These are phyloP conservation scores for Tuber aestivum DNA, from an alignment of 495 filamentous ascomycete species.

Conservation along the genomic window DNA sequence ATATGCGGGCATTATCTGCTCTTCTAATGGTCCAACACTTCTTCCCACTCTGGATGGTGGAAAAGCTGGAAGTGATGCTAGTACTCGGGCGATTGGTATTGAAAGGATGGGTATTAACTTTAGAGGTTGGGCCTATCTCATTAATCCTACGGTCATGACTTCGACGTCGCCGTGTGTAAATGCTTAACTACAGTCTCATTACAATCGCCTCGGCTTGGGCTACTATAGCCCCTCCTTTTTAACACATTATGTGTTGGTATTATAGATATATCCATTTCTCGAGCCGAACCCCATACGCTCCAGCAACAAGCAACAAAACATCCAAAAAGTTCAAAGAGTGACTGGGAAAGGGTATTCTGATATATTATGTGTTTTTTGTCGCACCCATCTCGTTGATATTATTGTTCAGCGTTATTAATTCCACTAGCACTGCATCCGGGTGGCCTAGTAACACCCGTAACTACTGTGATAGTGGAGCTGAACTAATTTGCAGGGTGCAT, in stretches of 20 bases:
- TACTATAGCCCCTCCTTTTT: not conserved
- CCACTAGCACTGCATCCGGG: not conserved
- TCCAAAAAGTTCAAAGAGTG: not conserved
- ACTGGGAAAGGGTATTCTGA: not conserved
- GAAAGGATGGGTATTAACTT: not conserved
- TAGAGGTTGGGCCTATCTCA: not conserved
- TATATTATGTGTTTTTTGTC: not conserved
- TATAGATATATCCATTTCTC: not conserved
- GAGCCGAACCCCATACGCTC: not conserved
- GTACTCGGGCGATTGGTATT: not conserved
- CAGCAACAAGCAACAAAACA: not conserved
- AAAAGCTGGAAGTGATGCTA: not conserved
- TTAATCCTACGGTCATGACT: not conserved
- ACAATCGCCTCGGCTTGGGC: not conserved
- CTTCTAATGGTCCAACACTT: not conserved
- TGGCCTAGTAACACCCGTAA: not conserved
- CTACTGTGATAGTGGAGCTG: not conserved
- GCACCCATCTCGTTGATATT: not conserved
- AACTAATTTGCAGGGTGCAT: not conserved
- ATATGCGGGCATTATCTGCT: not conserved
- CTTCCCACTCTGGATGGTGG: not conserved
- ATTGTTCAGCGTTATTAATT: not conserved
- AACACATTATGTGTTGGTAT: not conserved
- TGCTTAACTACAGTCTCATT: not conserved
- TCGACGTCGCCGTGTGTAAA: not conserved